Evolutionary conservation across 306 rosid genomes (phyloP).

Genomic region (Dryas drummondii): DNA sequence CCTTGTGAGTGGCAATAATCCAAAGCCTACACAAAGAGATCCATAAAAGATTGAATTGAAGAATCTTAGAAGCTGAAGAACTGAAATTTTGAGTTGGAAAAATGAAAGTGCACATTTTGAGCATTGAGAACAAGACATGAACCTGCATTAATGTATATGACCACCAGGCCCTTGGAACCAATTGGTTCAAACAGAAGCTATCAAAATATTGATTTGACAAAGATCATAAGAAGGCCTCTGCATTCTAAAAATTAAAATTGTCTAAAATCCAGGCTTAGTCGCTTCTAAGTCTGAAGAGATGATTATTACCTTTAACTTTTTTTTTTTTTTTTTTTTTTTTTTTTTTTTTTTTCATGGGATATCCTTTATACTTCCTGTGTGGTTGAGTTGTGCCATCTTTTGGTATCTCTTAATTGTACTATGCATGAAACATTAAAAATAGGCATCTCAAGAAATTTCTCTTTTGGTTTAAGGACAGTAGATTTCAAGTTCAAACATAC

Average conservation of each 20-base stretch:
- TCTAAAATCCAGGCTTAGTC: background rate
- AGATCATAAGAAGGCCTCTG: background rate
- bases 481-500: background rate
- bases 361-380: background rate
- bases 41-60: conserved; percentile 1
- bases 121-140: background rate
- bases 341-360: background rate
- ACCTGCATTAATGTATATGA: background rate
- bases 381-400: background rate
- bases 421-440: background rate
- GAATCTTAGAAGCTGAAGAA: background rate
- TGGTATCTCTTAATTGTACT: background rate
- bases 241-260: background rate
- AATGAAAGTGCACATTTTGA: conserved; percentile 6
- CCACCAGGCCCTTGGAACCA: background rate
- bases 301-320: background rate
- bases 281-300: background rate
- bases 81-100: background rate
- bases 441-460: background rate
- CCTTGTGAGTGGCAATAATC: conserved; percentile 53
- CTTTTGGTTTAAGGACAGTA: background rate
- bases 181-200: background rate
- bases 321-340: background rate
- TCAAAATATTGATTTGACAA: background rate
- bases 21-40: conserved; percentile 33